Base-by-base conservation (phyloP, 306 rosid species). In the Acacia acuminata region DNA sequence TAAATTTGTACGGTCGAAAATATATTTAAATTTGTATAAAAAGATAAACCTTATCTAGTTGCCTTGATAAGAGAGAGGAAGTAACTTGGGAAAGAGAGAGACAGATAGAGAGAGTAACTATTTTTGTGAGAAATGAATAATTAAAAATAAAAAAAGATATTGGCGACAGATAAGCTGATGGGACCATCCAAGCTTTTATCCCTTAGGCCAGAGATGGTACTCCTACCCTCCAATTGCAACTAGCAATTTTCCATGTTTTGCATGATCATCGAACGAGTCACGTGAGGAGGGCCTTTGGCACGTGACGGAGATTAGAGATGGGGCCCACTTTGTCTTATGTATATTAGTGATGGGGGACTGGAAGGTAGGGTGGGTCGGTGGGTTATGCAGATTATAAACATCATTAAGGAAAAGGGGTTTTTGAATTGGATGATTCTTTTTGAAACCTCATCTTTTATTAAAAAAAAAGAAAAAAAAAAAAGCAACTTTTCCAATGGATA, bases 281-380 rank as follows among this genome's bases (percentile, higher is more conserved):
- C 79, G 82, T 64, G 86, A 50, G 24, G 30, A 55, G 2, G 25
- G 14, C 83, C 83, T 51, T 63, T 30, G 61, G 66, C 84, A 85
- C 85, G 76, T 81, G 88, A 58, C 9, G 44, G 11, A 17, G 43
- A 0, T 9, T 77, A 10, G 8, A 7, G 67, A 2, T 66, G 58
- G 74, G 71, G 8, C 42, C 56, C 71, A 8, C 17, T 76, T 7
- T 40, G 71, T 43, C 7, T 24, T 44, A 20, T 9, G 24, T 44
- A 7, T 27, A 7, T 36, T n/a, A 22, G 10, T 51, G 65, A 15
- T 32, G 14, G 61, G 44, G 4, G 71, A 50, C 3, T 19, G 77
- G 27, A 27, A 0, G 27, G 34, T 42, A 34, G 17, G 36, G 67
- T 66, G 25, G 38, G 36, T 17, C 25, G 24, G 36, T 17, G 45